Evolutionary conservation across 1,139 yeast species (phyloP).

Genomic region (Hansenula lynferdii): DNA sequence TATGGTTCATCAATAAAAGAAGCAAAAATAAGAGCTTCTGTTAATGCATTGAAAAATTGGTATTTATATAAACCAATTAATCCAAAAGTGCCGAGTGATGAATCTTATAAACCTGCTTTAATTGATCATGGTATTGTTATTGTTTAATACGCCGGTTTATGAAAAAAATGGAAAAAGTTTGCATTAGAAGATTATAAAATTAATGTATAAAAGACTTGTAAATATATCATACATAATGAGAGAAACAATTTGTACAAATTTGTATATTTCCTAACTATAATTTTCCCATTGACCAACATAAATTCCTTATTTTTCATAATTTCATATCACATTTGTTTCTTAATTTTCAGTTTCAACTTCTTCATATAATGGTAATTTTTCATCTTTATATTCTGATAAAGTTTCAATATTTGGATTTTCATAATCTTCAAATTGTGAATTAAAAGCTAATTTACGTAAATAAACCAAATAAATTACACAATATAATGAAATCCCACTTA

Average conservation of each 20-base stretch:
- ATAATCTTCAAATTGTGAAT: slow-evolving; percentile 2
- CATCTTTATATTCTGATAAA: slow-evolving; percentile 5
- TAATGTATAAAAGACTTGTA: too few relatives aligned
- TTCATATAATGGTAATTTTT: slow-evolving; percentile 4
- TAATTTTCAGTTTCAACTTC: not conserved
- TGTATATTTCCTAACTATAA: too few relatives aligned
- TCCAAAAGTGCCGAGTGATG: slow-evolving; percentile 58
- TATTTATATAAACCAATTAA: slow-evolving; percentile 82
- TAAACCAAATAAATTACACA: slow-evolving; percentile 4
- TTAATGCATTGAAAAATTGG: slow-evolving; percentile 87
- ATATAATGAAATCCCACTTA: slow-evolving; percentile 8
- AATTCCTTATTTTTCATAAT: not conserved
- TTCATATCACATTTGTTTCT: not conserved
- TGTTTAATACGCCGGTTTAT: too few relatives aligned
- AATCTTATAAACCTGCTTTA: slow-evolving; percentile 25
- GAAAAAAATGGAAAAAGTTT: slow-evolving; percentile 5
- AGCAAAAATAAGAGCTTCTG: slow-evolving; percentile 90
- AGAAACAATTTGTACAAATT: too few relatives aligned
- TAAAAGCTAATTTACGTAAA: not conserved
- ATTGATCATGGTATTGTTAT: slow-evolving; percentile 40
- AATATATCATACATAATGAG: too few relatives aligned
- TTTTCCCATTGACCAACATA: too few relatives aligned
- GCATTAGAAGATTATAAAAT: not conserved
- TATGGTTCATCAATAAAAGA: slow-evolving; percentile 89
- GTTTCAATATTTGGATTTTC: not conserved